Evolutionary conservation across 495 filamentous ascomycete genomes (phyloP).

Genomic region (Penicillium coffeae): DNA sequence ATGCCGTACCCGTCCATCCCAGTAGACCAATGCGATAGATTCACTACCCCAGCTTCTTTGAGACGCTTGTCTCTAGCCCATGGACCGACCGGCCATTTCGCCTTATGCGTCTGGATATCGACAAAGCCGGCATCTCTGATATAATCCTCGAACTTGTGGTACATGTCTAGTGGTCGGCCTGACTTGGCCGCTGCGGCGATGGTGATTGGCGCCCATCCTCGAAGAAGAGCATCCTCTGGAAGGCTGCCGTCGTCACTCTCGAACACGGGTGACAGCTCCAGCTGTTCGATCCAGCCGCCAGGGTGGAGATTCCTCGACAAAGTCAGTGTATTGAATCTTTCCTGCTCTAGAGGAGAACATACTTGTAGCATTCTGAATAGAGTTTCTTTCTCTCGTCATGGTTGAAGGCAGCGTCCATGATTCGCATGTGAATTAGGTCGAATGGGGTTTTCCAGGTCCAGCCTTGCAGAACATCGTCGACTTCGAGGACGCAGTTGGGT

Average conservation of each 20-base stretch:
- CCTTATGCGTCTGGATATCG: too few relatives aligned
- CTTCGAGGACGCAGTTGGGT: constrained; percentile 21
- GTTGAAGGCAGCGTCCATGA: constrained; percentile 17
- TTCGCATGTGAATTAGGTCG: constrained; percentile 27
- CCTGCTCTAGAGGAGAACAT: constrained; percentile 1
- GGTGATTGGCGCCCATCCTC: too few relatives aligned
- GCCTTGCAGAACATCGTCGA: constrained; percentile 23
- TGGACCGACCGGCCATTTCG: too few relatives aligned
- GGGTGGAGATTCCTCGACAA: constrained; percentile 27
- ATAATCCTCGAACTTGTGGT: too few relatives aligned
- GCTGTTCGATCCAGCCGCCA: constrained; percentile 52
- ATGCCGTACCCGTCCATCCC: too few relatives aligned
- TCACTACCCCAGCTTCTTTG: too few relatives aligned
- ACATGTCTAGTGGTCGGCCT: too few relatives aligned
- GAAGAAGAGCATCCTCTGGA: too few relatives aligned
- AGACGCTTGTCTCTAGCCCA: too few relatives aligned
- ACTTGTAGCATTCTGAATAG: constrained; percentile 27
- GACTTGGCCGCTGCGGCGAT: too few relatives aligned
- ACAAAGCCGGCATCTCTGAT: too few relatives aligned
- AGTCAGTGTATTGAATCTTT: neutral
- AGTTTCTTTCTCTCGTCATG: constrained; percentile 22
- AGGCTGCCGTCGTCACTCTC: constrained; percentile 41
- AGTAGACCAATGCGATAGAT: too few relatives aligned
- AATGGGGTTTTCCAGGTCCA: constrained; percentile 24
- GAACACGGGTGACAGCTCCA: constrained; percentile 40